These are phyloP conservation scores for Leucaena leucocephala DNA, from an alignment of 306 rosid species.

Conservation along the genomic window DNA sequence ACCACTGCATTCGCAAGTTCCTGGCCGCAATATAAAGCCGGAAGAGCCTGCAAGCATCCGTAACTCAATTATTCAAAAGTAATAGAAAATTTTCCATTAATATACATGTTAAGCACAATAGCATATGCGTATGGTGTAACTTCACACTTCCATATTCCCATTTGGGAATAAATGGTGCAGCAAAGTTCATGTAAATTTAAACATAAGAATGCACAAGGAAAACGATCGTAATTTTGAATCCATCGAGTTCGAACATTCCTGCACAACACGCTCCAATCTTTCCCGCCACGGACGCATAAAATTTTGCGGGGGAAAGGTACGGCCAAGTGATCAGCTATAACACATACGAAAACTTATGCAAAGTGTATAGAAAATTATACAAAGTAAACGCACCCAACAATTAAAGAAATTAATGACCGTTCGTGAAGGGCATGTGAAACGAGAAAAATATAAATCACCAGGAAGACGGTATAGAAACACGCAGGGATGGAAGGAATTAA, in stretches of 20 bases:
- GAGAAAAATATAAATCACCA: background rate
- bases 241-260: background rate
- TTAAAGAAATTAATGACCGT: background rate
- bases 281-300: background rate
- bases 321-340: slow-evolving; percentile 1
- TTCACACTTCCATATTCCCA: background rate
- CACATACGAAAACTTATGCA: background rate
- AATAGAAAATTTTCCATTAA: background rate
- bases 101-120: background rate
- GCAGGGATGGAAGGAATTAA: background rate
- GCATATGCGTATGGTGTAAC: background rate
- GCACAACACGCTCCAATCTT: background rate
- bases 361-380: background rate
- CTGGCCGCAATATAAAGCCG: slow-evolving; percentile 60
- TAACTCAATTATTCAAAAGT: slow-evolving; percentile 16
- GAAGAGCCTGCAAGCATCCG: slow-evolving; percentile 52
- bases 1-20: slow-evolving; percentile 61
- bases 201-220: background rate
- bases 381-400: background rate
- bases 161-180: background rate
- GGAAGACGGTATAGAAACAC: background rate
- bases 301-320: background rate
- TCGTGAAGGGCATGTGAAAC: background rate
- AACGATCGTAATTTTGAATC: background rate
- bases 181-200: background rate